Conservation (phyloP, 768 basidiomycete species). For the Boletus speciosus region DNA sequence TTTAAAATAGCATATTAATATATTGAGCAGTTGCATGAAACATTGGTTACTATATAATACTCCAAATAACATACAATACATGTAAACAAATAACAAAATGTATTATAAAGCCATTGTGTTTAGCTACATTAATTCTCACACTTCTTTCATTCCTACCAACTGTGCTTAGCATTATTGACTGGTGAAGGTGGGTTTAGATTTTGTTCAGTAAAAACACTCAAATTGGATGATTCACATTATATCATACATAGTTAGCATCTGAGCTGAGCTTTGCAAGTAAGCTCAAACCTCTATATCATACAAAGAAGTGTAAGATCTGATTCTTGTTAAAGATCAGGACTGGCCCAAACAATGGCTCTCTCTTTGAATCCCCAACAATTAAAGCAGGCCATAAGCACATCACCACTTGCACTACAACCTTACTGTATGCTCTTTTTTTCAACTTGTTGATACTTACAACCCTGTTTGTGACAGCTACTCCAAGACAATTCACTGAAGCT, state of each 20-base stretch:
- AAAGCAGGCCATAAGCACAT: neutral
- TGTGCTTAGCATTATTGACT: neutral
- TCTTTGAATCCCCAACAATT: conserved; percentile 16
- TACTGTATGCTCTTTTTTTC: conserved; percentile 11
- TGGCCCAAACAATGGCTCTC: conserved; percentile 10
- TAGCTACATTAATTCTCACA: neutral
- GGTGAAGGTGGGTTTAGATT: neutral
- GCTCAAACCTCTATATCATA: neutral
- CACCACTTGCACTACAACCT: neutral
- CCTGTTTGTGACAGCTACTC: conserved; percentile 5
- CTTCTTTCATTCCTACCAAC: neutral
- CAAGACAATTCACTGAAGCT: conserved; percentile 12
- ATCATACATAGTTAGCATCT: neutral
- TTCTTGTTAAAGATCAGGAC: neutral
- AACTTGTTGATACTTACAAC: neutral
- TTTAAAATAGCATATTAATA: neutral
- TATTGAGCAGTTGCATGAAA: neutral
- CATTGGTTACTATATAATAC: neutral
- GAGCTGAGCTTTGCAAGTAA: neutral
- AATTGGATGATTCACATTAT: neutral
- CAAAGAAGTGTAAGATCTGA: neutral
- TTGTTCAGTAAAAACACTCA: neutral
- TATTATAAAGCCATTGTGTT: neutral
- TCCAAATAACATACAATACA: conserved; percentile 13
- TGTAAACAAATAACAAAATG: conserved; percentile 10